Evolutionary conservation across 2,329 filamentous ascomycete genomes (phyloP).

Genomic region (Triangularia setosa): DNA sequence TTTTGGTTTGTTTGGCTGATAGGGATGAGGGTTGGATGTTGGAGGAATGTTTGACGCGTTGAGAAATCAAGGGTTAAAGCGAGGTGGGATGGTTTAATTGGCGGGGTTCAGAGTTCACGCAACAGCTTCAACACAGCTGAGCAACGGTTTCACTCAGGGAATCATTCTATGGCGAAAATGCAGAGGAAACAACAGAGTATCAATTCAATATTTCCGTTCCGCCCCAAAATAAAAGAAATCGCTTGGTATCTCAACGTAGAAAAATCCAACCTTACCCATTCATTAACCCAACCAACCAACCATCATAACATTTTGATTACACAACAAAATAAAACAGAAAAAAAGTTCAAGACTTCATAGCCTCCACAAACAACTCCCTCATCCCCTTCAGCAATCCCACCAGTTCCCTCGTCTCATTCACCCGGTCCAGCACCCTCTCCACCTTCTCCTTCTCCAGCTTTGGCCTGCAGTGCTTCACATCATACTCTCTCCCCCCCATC

Average conservation of each 20-base stretch:
- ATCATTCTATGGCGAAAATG: neutral
- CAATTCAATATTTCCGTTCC: neutral
- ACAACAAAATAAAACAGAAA: neutral
- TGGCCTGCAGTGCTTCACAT: constrained; percentile 74
- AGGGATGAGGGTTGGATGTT: constrained; percentile 29
- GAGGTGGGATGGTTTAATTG: constrained; percentile 12
- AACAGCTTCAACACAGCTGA: neutral
- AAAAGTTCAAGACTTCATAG: constrained; percentile 48
- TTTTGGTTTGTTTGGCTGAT: constrained; percentile 27
- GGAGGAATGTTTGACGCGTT: neutral
- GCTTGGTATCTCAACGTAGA: neutral
- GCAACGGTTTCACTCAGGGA: neutral
- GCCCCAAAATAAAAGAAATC: neutral
- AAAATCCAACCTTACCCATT: neutral
- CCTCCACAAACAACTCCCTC: constrained; percentile 71
- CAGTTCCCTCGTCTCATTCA: constrained; percentile 78
- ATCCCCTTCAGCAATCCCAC: constrained; percentile 73
- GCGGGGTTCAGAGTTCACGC: constrained; percentile 12
- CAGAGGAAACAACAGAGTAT: neutral
- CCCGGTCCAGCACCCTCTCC: constrained; percentile 68
- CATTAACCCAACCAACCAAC: neutral
- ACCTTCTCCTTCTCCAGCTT: constrained; percentile 77
- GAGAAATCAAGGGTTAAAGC: constrained; percentile 25
- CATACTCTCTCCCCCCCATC: constrained; percentile 77
- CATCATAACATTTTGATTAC: neutral